Evolutionary conservation across 2,329 filamentous ascomycete genomes (phyloP), one percentile per base, ranked within the genome.

Genomic region (Fusarium austroafricanum): DNA sequence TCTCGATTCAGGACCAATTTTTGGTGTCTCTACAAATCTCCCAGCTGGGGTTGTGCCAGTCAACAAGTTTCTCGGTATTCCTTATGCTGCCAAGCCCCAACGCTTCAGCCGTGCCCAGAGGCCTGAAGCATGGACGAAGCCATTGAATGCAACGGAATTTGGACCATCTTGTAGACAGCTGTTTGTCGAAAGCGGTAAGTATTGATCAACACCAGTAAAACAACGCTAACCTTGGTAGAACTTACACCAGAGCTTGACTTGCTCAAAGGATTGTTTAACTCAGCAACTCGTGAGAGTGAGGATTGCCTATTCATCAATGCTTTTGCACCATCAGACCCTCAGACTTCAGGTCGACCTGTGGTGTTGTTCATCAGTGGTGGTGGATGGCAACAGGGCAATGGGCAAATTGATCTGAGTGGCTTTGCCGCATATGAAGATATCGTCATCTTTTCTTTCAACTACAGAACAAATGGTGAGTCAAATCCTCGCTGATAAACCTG

Each of bases 251-350:
- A 60, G 4, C n/a, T 63, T 3, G 67, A 75, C 2, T 42, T 75
- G 1, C 31, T 73, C 4, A 50, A 68, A 15, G 38, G 49, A 3
- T 23, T 76, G 3, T 75, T 74, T 23, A 68, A 65, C 15, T 55
- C 33, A 2, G 59, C 64, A 10, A 17, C 69, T 1, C 45, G 56
- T 6, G 71, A 75, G 47, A 76, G 75, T 17, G 71, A 76, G 44
- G 74, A 76, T 29, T 76, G 73, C 18, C 68, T 77, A 6, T 71
- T 58, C 26, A 61, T 76, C 3, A 76, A 77, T 28, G 67, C 72
- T 6, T 77, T 77, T 39, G 66, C 70, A 6, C 75, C 73, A 1
- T 38, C 63, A 6, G 47, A 23, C 1, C 46, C 61, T 1, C 54
- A 23, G 1, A 55, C 65, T 4, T 31, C 37, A 8, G 8, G 15